Evolutionary conservation across 116 monocot genomes (phyloP), one percentile per base, ranked within the genome.

Genomic region (Dioscorea cayenensis): DNA sequence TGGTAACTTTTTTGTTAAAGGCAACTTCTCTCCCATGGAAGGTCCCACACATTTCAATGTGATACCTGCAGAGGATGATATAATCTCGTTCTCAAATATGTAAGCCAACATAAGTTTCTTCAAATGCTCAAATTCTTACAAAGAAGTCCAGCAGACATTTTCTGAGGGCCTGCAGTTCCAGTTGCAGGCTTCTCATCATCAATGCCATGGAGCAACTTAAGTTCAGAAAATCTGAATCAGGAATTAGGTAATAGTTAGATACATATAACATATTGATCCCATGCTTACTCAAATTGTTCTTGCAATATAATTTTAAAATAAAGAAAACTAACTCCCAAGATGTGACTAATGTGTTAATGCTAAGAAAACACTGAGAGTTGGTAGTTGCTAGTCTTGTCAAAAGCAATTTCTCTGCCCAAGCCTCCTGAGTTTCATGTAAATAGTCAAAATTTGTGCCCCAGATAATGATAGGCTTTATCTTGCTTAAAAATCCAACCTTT

Each of bases 11-110:
- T 84, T 95, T 49, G 72, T 82, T 66, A 91, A 71, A n/a, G 89
- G 83, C 20, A 78, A 77, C 66, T 89, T 95, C 71, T 89, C 95
- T 62, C 92, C 95, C 61, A 95, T 84, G 27, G 92, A 92, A 75
- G 92, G 78, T 75, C 95, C 95, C 62, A 95, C 85, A 73, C 92
- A 95, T 75, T 82, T 92, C 65, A 95, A 86, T 29, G 87, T 92
- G 73, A 95, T 58, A 70, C 76, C 95, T 95, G 80, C 63, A 78
- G 12, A 74, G 37, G 68, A 28, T 75, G 68, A 28, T 75, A 11
- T 11, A 50, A 38, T 68, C 5, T 38, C 10, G 21, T 20, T 68
- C 18, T 13, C 48, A 50, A 35, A 12, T 38, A 17, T 14, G 18
- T 38, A 71, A 19, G 10, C 51, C 62, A 62, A 23, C 18, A 49